A percentile compares a stretch with the other conserved stretches of the same genome.
phyloP scores from a whole-genome alignment of 2,329 filamentous ascomycete species.

The Fusarium sp. region DNA sequence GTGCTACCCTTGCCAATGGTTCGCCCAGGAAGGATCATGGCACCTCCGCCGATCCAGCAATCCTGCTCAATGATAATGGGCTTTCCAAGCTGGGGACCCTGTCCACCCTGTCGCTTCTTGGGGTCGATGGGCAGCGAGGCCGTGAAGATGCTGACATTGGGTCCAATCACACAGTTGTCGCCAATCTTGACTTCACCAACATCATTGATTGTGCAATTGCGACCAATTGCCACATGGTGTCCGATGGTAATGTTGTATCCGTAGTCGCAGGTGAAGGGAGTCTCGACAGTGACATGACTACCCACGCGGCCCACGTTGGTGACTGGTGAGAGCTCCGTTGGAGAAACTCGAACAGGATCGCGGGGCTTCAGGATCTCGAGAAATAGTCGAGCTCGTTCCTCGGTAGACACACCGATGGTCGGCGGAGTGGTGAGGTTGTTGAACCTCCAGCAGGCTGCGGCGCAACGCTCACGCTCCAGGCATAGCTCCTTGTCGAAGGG shows the following conservation, averaged over 20 bases:
- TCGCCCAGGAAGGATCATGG: conserved; percentile 81
- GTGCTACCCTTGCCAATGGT: conserved; percentile 83
- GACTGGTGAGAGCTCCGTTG: conserved; percentile 62
- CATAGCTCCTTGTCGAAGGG: conserved; percentile 83
- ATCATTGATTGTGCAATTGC: conserved; percentile 88
- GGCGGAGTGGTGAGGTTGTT: conserved; percentile 83
- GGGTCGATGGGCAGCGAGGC: conserved; percentile 79
- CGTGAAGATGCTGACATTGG: conserved; percentile 88
- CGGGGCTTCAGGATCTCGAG: conserved; percentile 76
- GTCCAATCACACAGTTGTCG: conserved; percentile 80
- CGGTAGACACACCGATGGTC: conserved; percentile 74
- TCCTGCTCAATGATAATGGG: conserved; percentile 86
- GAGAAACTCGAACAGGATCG: conserved; percentile 67
- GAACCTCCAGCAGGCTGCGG: conserved; percentile 83
- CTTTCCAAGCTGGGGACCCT: conserved; percentile 77
- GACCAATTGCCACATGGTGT: conserved; percentile 84
- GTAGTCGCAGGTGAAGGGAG: conserved; percentile 93
- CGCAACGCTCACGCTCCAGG: conserved; percentile 87
- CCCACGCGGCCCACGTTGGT: conserved; percentile 74
- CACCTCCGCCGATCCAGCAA: conserved; percentile 84
- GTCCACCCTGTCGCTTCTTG: conserved; percentile 78
- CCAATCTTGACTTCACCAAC: conserved; percentile 87
- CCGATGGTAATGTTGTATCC: conserved; percentile 95
- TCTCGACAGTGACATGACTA: conserved; percentile 82
- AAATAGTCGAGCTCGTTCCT: conserved; percentile 78